phyloP scores from a whole-genome alignment of 106 monocot species.

The Triglochin maritima region DNA sequence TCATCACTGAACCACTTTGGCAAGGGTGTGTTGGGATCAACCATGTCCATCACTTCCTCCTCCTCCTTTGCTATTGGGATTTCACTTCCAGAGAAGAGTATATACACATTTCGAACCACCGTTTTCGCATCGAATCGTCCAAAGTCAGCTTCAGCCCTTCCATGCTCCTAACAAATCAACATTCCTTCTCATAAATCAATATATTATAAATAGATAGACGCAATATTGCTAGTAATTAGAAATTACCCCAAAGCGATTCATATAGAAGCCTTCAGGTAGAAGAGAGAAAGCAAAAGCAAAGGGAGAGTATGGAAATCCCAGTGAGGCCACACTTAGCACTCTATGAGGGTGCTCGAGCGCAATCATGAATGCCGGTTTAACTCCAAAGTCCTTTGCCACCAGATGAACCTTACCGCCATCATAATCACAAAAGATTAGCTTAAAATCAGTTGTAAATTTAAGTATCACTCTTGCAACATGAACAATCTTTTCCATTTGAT shows the following conservation, averaged over 20 bases:
- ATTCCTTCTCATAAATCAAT: too few relatives aligned
- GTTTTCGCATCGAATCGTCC: conserved; percentile 30
- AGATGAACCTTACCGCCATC: conserved; percentile 10
- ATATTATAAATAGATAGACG: too few relatives aligned
- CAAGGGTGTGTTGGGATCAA: conserved; percentile 22
- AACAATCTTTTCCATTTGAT: not conserved
- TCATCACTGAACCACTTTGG: conserved; percentile 29
- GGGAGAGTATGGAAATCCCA: conserved; percentile 22
- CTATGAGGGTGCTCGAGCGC: conserved; percentile 21
- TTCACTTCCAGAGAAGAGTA: conserved; percentile 28
- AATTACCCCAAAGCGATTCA: conserved; percentile 8
- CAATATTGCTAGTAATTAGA: too few relatives aligned
- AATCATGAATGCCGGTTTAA: conserved; percentile 15
- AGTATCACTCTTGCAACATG: too few relatives aligned
- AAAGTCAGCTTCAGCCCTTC: conserved; percentile 31
- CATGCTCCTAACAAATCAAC: conserved; percentile 12
- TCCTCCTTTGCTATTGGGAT: conserved; percentile 18
- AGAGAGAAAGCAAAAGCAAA: not conserved
- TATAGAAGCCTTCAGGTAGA: conserved; percentile 37
- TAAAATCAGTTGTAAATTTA: not conserved
- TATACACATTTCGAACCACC: conserved; percentile 25
- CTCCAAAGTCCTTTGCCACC: conserved; percentile 36
- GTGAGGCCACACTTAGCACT: conserved; percentile 20
- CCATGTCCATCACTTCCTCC: conserved; percentile 35
- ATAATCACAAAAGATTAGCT: not conserved